phyloP scores from a whole-genome alignment of 179 eudicot species.

The Amaranthus tricolor region DNA sequence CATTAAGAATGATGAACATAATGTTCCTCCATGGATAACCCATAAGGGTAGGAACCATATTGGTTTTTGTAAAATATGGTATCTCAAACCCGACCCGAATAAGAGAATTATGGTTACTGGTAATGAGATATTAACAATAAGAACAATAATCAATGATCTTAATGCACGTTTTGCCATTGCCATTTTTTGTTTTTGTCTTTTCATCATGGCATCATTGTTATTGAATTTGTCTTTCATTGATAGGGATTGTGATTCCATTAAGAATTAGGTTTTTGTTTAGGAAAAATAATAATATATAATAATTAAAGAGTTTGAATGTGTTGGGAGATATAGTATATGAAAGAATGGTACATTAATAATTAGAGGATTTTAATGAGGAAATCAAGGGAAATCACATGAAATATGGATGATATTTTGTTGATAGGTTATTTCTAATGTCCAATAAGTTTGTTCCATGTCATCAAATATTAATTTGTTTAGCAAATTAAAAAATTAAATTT shows the following conservation, averaged over 20 bases:
- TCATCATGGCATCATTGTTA: background rate
- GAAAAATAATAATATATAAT: background rate
- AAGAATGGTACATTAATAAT: background rate
- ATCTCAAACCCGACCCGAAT: conserved; percentile 28
- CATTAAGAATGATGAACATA: conserved; percentile 32
- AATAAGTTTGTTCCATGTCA: background rate
- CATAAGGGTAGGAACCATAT: conserved; percentile 34
- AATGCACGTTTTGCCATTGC: conserved; percentile 34
- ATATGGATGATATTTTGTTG: conserved; percentile 1
- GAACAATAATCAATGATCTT: conserved; percentile 18
- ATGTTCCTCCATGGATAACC: conserved; percentile 29
- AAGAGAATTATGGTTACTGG: conserved; percentile 22
- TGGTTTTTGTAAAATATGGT: conserved; percentile 22
- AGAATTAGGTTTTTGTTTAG: background rate
- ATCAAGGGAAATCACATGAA: conserved; percentile 15
- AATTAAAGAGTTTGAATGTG: too few species aligned
- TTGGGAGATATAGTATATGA: background rate
- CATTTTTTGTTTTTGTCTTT: conserved; percentile 24
- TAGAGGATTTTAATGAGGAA: conserved; percentile 22
- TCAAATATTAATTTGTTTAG: too few species aligned
- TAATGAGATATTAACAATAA: conserved; percentile 24
- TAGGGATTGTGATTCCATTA: conserved; percentile 1
- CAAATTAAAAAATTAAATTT: too few species aligned
- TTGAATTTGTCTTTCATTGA: background rate
- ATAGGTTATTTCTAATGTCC: background rate